Evolutionary conservation across 495 filamentous ascomycete species (phyloP).

Genomic region (Aspergillus heteromorphus): DNA sequence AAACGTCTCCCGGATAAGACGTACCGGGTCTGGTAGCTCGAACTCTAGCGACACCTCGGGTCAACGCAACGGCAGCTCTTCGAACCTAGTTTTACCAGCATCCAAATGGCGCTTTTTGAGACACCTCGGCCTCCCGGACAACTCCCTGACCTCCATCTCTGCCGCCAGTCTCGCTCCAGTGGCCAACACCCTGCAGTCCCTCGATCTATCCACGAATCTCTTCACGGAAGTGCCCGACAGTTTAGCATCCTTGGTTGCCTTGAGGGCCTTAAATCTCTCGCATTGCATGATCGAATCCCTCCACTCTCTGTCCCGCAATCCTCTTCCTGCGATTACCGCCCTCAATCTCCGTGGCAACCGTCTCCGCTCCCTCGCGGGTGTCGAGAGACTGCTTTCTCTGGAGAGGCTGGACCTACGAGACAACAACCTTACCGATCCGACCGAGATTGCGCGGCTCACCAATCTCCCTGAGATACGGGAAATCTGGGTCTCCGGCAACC

Average conservation of each 20-base stretch:
- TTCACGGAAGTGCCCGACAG: constrained; percentile 89
- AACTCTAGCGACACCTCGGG: constrained; percentile 73
- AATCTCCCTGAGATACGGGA: constrained; percentile 86
- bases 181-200: constrained; percentile 76
- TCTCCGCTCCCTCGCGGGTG: constrained; percentile 79
- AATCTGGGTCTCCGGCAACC: constrained; percentile 85
- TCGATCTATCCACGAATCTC: constrained; percentile 88
- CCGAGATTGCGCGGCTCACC: constrained; percentile 83
- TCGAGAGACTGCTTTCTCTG: constrained; percentile 81
- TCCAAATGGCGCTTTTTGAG: constrained; percentile 93
- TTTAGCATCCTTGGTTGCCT: constrained; percentile 69
- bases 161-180: constrained; percentile 71
- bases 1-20: constrained; percentile 58
- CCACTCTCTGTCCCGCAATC: constrained; percentile 78
- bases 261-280: constrained; percentile 86
- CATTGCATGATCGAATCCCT: constrained; percentile 97
- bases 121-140: constrained; percentile 88
- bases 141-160: constrained; percentile 73
- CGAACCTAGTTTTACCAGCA: constrained; percentile 69
- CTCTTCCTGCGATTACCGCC: constrained; percentile 87
- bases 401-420: constrained; percentile 89
- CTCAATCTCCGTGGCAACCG: constrained; percentile 90
- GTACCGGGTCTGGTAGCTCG: constrained; percentile 87
- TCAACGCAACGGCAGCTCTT: constrained; percentile 65
- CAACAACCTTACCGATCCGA: constrained; percentile 85